A percentile compares a stretch with the other conserved stretches of the same genome.
These are phyloP conservation scores for Phoma sp. DNA, from an alignment of 2,329 filamentous ascomycete species.

Conservation along the genomic window DNA sequence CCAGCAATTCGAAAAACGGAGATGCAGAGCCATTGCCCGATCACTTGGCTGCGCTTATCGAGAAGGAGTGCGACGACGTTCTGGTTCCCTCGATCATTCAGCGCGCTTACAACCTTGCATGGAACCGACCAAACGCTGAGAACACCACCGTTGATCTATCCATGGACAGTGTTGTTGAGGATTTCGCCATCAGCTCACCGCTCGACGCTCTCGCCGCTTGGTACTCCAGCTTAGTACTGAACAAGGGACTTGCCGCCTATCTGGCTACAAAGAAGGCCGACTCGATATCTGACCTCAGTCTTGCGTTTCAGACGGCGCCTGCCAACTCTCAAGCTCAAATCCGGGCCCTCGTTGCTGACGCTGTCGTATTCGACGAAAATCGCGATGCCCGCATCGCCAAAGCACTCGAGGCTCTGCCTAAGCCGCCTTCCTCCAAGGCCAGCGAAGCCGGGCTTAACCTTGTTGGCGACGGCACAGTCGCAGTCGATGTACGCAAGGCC, in stretches of 20 bases:
- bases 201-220: constrained; percentile 90
- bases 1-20: constrained; percentile 52
- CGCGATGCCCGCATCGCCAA: constrained; percentile 59
- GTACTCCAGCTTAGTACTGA: constrained; percentile 79
- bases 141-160: constrained; percentile 70
- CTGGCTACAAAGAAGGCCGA: constrained; percentile 60
- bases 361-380: constrained; percentile 62
- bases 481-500: constrained; percentile 63
- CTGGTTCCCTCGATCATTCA: constrained; percentile 79
- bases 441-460: constrained; percentile 49
- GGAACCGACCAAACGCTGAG: constrained; percentile 78
- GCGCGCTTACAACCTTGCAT: constrained; percentile 86
- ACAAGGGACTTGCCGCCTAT: constrained; percentile 69
- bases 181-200: constrained; percentile 81
- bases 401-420: constrained; percentile 61
- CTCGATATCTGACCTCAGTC: constrained; percentile 63
- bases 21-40: constrained; percentile 73
- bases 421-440: constrained; percentile 42
- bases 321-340: constrained; percentile 74
- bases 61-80: constrained; percentile 81
- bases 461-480: constrained; percentile 61
- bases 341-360: constrained; percentile 64
- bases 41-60: constrained; percentile 76
- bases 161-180: constrained; percentile 84
- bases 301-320: constrained; percentile 76